phyloP scores from a whole-genome alignment of 164 flowering plant genomes.

The Vitis riparia region DNA sequence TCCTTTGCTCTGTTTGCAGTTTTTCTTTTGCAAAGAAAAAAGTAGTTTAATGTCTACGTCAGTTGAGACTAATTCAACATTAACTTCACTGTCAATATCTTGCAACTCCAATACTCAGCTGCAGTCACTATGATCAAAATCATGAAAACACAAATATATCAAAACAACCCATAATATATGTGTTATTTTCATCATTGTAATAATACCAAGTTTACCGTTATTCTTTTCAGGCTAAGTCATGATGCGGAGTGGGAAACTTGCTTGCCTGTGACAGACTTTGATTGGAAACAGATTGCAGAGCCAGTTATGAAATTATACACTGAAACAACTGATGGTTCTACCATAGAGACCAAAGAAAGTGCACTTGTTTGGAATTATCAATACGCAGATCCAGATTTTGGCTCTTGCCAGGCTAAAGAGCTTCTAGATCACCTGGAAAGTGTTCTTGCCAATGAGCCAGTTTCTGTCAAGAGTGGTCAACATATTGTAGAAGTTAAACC shows the following conservation, averaged over 20 bases:
- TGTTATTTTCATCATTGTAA: too few relatives aligned
- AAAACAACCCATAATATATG: too few relatives aligned
- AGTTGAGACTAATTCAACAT: too few relatives aligned
- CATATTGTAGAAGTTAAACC: slow-evolving; percentile 61
- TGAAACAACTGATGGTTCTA: slow-evolving; percentile 50
- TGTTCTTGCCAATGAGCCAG: slow-evolving; percentile 62
- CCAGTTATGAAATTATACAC: slow-evolving; percentile 46
- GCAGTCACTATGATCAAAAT: too few relatives aligned
- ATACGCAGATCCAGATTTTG: slow-evolving; percentile 52
- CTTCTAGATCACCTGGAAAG: slow-evolving; percentile 60
- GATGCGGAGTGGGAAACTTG: slow-evolving; percentile 45
- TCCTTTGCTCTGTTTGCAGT: too few relatives aligned
- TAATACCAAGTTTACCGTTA: background rate
- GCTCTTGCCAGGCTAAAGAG: slow-evolving; percentile 60
- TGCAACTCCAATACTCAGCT: too few relatives aligned
- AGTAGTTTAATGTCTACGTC: too few relatives aligned
- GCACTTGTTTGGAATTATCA: slow-evolving; percentile 48
- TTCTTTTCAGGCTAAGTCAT: slow-evolving; percentile 25
- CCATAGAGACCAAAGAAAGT: slow-evolving; percentile 46
- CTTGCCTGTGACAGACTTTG: slow-evolving; percentile 32
- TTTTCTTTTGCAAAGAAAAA: too few relatives aligned
- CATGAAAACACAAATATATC: too few relatives aligned
- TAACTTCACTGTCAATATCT: too few relatives aligned
- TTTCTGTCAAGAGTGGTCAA: slow-evolving; percentile 58
- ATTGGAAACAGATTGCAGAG: slow-evolving; percentile 50